phyloP scores from a whole-genome alignment of 805 yeast species.

The Candida stauntonica region DNA sequence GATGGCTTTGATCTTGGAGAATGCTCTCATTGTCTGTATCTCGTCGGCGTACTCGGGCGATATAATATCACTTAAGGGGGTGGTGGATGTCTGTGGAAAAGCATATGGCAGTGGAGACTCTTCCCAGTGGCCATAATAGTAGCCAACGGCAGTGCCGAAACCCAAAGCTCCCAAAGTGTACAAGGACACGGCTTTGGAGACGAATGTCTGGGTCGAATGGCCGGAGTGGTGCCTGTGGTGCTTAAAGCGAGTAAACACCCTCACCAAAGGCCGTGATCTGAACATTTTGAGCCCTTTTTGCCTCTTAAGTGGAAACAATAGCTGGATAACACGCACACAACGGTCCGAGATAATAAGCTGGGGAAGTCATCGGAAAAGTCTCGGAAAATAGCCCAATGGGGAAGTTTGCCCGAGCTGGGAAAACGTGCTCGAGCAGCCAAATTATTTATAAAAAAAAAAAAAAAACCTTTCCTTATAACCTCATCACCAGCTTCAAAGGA shows the following conservation, averaged over 20 bases:
- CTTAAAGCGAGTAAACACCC: neutral
- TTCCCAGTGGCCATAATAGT: slow-evolving; percentile 16
- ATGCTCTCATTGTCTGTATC: slow-evolving; percentile 6
- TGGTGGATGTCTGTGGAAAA: slow-evolving; percentile 21
- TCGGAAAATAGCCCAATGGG: too few species aligned
- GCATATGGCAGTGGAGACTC: slow-evolving; percentile 10
- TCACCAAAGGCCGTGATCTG: neutral
- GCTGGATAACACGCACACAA: too few species aligned
- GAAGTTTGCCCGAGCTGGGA: too few species aligned
- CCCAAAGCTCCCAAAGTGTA: slow-evolving; percentile 7
- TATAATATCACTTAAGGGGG: slow-evolving; percentile 11
- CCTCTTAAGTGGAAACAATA: too few species aligned
- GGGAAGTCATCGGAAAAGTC: too few species aligned
- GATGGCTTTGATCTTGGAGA: slow-evolving; percentile 12
- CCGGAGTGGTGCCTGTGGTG: slow-evolving; percentile 3
- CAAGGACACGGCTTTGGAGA: neutral
- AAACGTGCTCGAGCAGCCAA: too few species aligned
- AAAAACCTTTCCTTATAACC: too few species aligned
- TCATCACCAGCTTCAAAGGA: too few species aligned
- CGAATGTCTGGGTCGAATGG: neutral
- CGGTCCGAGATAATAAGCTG: too few species aligned
- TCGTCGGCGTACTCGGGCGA: slow-evolving; percentile 20
- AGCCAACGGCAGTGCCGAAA: slow-evolving; percentile 12
- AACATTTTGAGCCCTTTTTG: neutral
- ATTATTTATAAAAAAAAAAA: too few species aligned